These are phyloP conservation scores for Jatropha multifida DNA, from an alignment of 441 rosid species.

Conservation along the genomic window DNA sequence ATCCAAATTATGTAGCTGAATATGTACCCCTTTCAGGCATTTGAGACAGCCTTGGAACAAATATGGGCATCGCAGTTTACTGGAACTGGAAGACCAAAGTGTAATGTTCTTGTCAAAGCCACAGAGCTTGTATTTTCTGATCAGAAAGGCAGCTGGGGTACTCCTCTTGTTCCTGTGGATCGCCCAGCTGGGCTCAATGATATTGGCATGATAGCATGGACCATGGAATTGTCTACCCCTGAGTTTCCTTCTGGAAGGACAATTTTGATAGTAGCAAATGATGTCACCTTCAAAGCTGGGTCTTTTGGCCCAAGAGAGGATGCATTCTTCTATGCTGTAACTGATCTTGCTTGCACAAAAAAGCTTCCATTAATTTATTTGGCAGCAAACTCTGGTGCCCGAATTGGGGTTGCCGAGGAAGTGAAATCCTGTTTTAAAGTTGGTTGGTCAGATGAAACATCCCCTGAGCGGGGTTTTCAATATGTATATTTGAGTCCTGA, in stretches of 20 bases:
- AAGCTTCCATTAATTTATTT: slow-evolving; percentile 93
- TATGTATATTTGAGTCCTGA: slow-evolving; percentile 79
- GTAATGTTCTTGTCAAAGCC: slow-evolving; percentile 51
- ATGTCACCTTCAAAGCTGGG: slow-evolving; percentile 97
- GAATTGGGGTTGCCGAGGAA: slow-evolving; percentile 98
- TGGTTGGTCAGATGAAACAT: slow-evolving; percentile 89
- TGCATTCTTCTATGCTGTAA: slow-evolving; percentile 92
- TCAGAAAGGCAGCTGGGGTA: slow-evolving; percentile 65
- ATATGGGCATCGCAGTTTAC: slow-evolving; percentile 74
- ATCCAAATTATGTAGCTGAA: slow-evolving; percentile 22
- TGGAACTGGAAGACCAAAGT: slow-evolving; percentile 47
- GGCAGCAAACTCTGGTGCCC: slow-evolving; percentile 99
- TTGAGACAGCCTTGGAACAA: slow-evolving; percentile 78
- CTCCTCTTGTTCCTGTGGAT: slow-evolving; percentile 63
- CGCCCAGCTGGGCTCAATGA: slow-evolving; percentile 82
- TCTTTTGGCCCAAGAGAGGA: slow-evolving; percentile 99
- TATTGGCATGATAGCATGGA: slow-evolving; percentile 99
- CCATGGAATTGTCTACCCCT: slow-evolving; percentile 87
- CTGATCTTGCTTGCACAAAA: slow-evolving; percentile 89
- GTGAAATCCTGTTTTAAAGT: slow-evolving; percentile 89
- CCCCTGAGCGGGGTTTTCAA: slow-evolving; percentile 94
- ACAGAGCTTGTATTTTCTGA: slow-evolving; percentile 85
- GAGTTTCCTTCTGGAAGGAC: slow-evolving; percentile 97
- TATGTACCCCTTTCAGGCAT: slow-evolving; percentile 63
- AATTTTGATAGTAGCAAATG: slow-evolving; percentile 79